Evolutionary conservation across 169 alveolate species (phyloP).

Genomic region (Cryptosporidium ubiquitum): DNA sequence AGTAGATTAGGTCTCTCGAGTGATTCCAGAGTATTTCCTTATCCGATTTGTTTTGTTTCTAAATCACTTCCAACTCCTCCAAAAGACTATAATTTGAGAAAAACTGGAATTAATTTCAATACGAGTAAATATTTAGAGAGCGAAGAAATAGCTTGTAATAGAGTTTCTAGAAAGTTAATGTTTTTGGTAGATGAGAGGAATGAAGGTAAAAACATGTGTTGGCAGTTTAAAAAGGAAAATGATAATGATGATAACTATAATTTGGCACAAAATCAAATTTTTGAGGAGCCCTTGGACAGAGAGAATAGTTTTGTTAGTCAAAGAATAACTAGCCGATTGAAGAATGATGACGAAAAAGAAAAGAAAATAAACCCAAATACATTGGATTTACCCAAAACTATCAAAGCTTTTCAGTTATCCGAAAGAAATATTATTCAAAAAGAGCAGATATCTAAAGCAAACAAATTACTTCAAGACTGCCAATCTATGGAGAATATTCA

Average conservation of each 20-base stretch:
- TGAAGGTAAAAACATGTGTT: background rate
- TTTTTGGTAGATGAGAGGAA: background rate
- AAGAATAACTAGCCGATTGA: background rate
- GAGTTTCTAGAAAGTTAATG: conserved; percentile 4
- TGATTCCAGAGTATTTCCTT: conserved; percentile 33
- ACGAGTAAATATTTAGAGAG: background rate
- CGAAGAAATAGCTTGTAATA: background rate
- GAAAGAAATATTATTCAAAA: background rate
- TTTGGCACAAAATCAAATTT: background rate
- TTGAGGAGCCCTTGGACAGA: background rate
- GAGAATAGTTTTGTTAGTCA: background rate
- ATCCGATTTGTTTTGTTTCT: conserved; percentile 60
- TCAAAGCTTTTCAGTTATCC: background rate
- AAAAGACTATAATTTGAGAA: conserved; percentile 38
- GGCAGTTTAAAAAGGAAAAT: background rate
- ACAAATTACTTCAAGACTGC: background rate
- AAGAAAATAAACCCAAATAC: background rate
- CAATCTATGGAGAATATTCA: background rate
- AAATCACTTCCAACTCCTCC: conserved; percentile 73
- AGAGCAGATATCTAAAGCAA: background rate
- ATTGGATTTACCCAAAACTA: background rate
- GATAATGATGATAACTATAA: background rate
- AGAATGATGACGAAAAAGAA: background rate
- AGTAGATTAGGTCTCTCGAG: background rate
- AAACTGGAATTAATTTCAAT: conserved; percentile 29